Evolutionary conservation across 768 basidiomycete species (phyloP).

Genomic region (Panus rudis): DNA sequence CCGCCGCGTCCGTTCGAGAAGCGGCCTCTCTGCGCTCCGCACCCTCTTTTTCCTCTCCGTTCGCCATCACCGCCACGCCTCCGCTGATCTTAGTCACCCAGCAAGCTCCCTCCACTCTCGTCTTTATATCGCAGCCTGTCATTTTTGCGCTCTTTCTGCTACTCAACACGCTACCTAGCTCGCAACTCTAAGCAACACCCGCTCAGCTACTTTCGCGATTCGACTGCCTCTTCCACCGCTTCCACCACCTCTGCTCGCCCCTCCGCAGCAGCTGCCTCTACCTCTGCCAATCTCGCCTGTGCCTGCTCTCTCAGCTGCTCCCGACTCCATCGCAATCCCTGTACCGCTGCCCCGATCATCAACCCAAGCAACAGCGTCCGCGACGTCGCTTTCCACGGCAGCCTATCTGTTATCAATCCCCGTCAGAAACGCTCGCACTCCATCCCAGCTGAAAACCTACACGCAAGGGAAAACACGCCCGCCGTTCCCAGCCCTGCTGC

Average conservation of each 20-base stretch:
- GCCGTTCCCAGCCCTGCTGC: slow-evolving; percentile 64
- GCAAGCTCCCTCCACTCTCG: too few species aligned
- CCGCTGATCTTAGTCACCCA: too few species aligned
- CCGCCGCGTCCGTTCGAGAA: too few species aligned
- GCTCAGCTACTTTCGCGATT: not conserved
- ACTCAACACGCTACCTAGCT: too few species aligned
- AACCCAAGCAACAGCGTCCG: slow-evolving; percentile 49
- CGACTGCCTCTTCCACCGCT: not conserved
- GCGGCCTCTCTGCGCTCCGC: not conserved
- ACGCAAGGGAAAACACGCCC: slow-evolving; percentile 47
- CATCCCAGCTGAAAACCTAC: slow-evolving; percentile 28
- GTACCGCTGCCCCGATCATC: slow-evolving; percentile 49
- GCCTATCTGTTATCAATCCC: slow-evolving; percentile 39
- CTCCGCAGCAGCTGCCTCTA: slow-evolving; percentile 17
- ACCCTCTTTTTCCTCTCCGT: not conserved
- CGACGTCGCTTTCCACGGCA: slow-evolving; percentile 43
- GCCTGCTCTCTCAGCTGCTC: slow-evolving; percentile 20
- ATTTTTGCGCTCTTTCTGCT: too few species aligned
- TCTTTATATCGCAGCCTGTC: too few species aligned
- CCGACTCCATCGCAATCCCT: slow-evolving; percentile 26
- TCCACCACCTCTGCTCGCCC: slow-evolving; percentile 10
- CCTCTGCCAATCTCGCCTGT: slow-evolving; percentile 16
- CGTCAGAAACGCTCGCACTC: not conserved
- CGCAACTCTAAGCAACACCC: too few species aligned
- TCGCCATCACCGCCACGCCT: too few species aligned